Conservation (phyloP, 176 grass and related monocot genomes). For the Bonia amplexicaulis region DNA sequence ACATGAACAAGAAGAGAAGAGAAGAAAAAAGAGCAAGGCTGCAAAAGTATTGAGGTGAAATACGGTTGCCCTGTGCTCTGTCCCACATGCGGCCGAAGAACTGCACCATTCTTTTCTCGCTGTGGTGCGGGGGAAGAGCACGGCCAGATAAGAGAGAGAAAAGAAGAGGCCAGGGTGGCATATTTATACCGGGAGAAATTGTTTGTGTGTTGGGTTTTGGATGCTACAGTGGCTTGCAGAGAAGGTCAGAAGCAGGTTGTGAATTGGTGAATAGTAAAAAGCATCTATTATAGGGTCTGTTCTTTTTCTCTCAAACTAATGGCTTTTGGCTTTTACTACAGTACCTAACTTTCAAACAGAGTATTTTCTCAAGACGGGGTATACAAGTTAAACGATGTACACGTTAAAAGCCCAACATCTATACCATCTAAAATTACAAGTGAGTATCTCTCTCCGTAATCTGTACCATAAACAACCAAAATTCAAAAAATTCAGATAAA, state of each 20-base stretch:
- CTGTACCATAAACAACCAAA: no score
- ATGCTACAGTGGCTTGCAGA: conserved; percentile 27
- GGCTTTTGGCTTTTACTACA: no score
- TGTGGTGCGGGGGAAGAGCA: not conserved
- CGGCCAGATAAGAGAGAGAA: not conserved
- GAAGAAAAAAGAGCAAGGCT: not conserved
- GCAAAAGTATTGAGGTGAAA: not conserved
- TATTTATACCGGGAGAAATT: not conserved
- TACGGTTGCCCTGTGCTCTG: conserved; percentile 38
- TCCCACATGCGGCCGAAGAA: conserved; percentile 40
- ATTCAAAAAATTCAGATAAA: no score
- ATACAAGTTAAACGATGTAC: no score
- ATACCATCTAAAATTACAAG: no score
- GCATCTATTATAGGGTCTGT: not conserved
- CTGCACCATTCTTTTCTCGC: not conserved
- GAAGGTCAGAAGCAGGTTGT: conserved; percentile 27
- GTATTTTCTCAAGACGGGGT: no score
- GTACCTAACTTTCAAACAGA: no score
- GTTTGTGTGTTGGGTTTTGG: not conserved
- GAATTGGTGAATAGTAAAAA: not conserved
- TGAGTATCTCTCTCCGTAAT: no score
- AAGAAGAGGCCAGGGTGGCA: not conserved
- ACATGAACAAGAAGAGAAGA: not conserved
- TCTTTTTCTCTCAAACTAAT: no score
- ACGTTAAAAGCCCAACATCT: no score